phyloP scores from a whole-genome alignment of 805 yeast genomes.

The Teunomyces tritomae region DNA sequence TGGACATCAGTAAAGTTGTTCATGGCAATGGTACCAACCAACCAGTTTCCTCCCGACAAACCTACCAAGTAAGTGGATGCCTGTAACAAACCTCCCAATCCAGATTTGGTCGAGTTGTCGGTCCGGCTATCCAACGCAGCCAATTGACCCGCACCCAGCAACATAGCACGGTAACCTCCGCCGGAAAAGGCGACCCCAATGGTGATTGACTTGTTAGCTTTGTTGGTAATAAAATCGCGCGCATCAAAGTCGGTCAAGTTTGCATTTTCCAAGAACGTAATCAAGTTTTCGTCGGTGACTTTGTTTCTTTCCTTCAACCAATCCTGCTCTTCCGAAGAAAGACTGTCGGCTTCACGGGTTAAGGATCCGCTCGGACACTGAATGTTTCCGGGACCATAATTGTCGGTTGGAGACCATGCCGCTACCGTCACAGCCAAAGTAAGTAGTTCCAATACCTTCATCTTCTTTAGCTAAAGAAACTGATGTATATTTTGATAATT shows the following conservation, averaged over 20 bases:
- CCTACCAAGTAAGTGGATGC: slow-evolving; percentile 72
- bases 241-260: slow-evolving; percentile 49
- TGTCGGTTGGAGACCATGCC: slow-evolving; percentile 32
- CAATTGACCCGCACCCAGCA: slow-evolving; percentile 46
- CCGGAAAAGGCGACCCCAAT: slow-evolving; percentile 67
- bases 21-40: slow-evolving; percentile 62
- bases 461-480: neutral
- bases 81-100: slow-evolving; percentile 54
- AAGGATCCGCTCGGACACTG: slow-evolving; percentile 44
- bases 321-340: slow-evolving; percentile 46
- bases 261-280: slow-evolving; percentile 45
- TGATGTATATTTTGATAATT: too few species aligned
- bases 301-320: slow-evolving; percentile 54
- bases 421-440: neutral
- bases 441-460: neutral
- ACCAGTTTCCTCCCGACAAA: slow-evolving; percentile 60
- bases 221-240: slow-evolving; percentile 33
- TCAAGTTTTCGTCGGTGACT: slow-evolving; percentile 45
- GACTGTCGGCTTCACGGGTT: slow-evolving; percentile 46
- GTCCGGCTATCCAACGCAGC: slow-evolving; percentile 39
- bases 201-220: slow-evolving; percentile 40
- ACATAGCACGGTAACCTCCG: slow-evolving; percentile 91
- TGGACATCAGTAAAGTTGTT: slow-evolving; percentile 58
- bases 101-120: slow-evolving; percentile 21
- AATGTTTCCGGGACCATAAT: slow-evolving; percentile 61